Base-by-base conservation (phyloP, 805 yeast genomes). In the Spathaspora passalidarum region DNA sequence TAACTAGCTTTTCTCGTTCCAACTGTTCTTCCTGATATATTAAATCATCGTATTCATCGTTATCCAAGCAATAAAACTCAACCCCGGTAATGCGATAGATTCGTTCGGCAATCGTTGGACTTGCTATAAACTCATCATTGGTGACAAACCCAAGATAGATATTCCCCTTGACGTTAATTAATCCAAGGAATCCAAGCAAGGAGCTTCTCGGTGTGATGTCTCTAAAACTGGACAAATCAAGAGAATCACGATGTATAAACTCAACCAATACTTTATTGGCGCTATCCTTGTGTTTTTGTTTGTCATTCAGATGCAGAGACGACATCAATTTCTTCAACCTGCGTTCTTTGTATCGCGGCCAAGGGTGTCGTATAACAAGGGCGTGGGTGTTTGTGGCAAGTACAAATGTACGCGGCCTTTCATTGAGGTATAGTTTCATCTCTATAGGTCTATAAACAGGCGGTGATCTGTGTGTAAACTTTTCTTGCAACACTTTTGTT, bases 401-500 rank as follows among this genome's bases (percentile, higher is more conserved):
- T 2, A 88, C 84, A 47, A 88, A 69, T 9, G 91, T 77, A 45
- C 96, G 70, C 1, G 94, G 92, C 26, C 71, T 61, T 46, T 75
- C 78, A 46, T 85, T 80, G 44, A 86, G 72, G 61, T 73, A 81
- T 10, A 87, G 74, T 61, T 69, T 76, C 90, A 87, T 86, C 22
- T 8, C 18, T 22, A 29, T 29, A 6, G 14, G 7, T 29, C 17
- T 29, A 29, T 29, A 29, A 29, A 29, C 8, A 6, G 16, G 16
- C 14, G 14, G 38, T 36, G 32, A 26, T 26, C 13, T 26, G 32
- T 10, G 22, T 10, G 20, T 3, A n/a, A 9, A 13, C 9, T 2
- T 29, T 29, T 29, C 14, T 29, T 14, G 34, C 34, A 29, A 13
- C 34, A 29, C 16, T 29, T 29, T 29, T 13, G 13, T 13, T 29